Evolutionary conservation across 2,329 filamentous ascomycete genomes (phyloP), one percentile per base, ranked within the genome.

Genomic region (Pseudogymnoascus sp.): DNA sequence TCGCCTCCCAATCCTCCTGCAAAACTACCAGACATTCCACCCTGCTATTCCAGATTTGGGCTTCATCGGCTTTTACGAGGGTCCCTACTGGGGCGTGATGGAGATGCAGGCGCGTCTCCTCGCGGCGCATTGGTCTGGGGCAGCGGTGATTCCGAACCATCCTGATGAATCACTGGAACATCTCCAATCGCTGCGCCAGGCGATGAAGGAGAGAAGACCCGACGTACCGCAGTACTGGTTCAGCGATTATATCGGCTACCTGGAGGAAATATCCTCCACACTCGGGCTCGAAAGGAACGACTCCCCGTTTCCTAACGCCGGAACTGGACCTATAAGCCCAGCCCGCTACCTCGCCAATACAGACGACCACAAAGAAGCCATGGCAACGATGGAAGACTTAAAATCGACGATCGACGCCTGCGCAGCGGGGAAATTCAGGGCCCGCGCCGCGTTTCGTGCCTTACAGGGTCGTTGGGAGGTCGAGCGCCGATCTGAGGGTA

Each of bases 11-110:
- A 71, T 90, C 1, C 82, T 88, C 0, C 77, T 94, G 0, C 84
- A 87, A 15, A 86, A 87, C 59, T 86, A 89, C 65, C 83, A 82
- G 1, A 86, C 86, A 0, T 77, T 86, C 61, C 83, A 87, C 63
- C 80, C 81, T 0, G 75, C 78, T 0, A 73, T 92, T 0, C 81
- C 87, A 0, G 82, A 82, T 4, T 75, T 94, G 0, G 89, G 88
- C 0, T 92, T 94, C 68, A 86, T 94, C 0, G 90, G 90, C 0
- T 91, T 92, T 73, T 95, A 94, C 70, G 82, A 90, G 64, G 88
- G 88, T 0, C 89, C 90, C 0, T 94, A 90, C 72, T 94, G 90
- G 90, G 88, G 88, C 0, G 85, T 92, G 0, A 91, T 93, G 81
- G 90, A 94, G 72, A 89, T 92, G 87, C 90, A 95, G 73, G 87